Conservation (phyloP, 495 filamentous ascomycete genomes). For the Jackrogersella multiformis region DNA sequence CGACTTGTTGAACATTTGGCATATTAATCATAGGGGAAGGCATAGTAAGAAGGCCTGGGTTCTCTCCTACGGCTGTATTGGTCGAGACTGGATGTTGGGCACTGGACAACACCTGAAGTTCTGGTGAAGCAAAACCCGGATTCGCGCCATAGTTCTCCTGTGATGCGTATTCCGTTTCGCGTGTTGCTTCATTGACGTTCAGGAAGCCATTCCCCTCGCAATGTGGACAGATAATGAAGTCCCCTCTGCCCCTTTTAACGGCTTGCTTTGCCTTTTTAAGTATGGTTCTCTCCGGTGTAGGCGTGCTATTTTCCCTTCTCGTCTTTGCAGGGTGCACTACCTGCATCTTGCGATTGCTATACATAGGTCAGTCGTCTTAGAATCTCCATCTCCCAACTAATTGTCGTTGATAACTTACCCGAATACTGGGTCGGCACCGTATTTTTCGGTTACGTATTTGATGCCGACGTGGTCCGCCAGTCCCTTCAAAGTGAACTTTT, state of each 20-base stretch:
- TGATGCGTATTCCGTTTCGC: not conserved
- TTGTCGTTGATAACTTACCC: constrained; percentile 20
- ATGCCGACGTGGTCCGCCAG: not conserved
- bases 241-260: not conserved
- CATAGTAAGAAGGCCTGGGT: not conserved
- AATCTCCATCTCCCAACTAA: not conserved
- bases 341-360: constrained; percentile 15
- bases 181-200: not conserved
- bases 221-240: not conserved
- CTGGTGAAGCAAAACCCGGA: not conserved
- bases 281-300: not conserved
- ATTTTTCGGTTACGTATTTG: constrained; percentile 22
- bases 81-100: not conserved
- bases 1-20: not conserved
- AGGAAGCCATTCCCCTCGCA: not conserved
- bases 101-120: no score
- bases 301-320: not conserved
- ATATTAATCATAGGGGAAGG: not conserved
- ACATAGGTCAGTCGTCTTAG: constrained; percentile 1
- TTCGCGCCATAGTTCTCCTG: not conserved
- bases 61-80: not conserved
- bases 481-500: not conserved
- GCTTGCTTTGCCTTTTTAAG: not conserved
- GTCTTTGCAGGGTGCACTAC: not conserved
- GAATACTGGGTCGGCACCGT: constrained; percentile 10